Percentiles rank a stretch among this genome's conserved stretches.
Conservation (phyloP, 2,329 filamentous ascomycete genomes). For the Claviceps fusiformis region DNA sequence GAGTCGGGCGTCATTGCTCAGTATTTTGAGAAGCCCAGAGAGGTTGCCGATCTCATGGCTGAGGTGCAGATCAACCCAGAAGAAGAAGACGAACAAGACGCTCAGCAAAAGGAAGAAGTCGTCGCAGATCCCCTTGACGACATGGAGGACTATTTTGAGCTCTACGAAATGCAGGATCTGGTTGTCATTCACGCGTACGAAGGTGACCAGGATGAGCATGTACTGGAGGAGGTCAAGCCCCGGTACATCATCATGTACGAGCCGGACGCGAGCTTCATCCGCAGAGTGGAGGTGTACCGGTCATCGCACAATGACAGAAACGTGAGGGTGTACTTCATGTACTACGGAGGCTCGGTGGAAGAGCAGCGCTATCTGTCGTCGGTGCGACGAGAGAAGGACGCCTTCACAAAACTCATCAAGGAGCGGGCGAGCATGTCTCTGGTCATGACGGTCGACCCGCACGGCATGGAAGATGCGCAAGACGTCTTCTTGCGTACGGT, state of each 20-base stretch:
- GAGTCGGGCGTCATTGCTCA: constrained; percentile 63
- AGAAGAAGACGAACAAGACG: constrained; percentile 43
- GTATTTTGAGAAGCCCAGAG: constrained; percentile 68
- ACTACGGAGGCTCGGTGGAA: constrained; percentile 88
- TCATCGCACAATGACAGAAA: constrained; percentile 84
- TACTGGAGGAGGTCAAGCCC: constrained; percentile 88
- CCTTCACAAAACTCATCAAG: constrained; percentile 87
- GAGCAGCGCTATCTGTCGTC: constrained; percentile 85
- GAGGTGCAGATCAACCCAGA: constrained; percentile 58
- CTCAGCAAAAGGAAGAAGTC: constrained; percentile 62
- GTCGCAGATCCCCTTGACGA: constrained; percentile 67
- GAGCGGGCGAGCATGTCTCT: constrained; percentile 89
- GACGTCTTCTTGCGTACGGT: constrained; percentile 88
- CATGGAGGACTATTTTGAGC: constrained; percentile 83
- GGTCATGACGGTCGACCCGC: constrained; percentile 61
- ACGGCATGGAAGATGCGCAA: constrained; percentile 64
- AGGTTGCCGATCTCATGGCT: constrained; percentile 70
- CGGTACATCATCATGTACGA: constrained; percentile 98
- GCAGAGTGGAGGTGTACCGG: constrained; percentile 87
- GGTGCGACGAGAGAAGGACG: constrained; percentile 89
- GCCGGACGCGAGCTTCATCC: constrained; percentile 85
- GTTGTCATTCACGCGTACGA: constrained; percentile 88
- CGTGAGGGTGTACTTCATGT: constrained; percentile 91
- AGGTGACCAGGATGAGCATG: constrained; percentile 87
- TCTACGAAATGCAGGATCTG: constrained; percentile 83